Percentiles rank a stretch among this genome's conserved stretches.
Evolutionary conservation across 2,329 filamentous ascomycete species (phyloP).

Genomic region (Microcyclospora pomicola): DNA sequence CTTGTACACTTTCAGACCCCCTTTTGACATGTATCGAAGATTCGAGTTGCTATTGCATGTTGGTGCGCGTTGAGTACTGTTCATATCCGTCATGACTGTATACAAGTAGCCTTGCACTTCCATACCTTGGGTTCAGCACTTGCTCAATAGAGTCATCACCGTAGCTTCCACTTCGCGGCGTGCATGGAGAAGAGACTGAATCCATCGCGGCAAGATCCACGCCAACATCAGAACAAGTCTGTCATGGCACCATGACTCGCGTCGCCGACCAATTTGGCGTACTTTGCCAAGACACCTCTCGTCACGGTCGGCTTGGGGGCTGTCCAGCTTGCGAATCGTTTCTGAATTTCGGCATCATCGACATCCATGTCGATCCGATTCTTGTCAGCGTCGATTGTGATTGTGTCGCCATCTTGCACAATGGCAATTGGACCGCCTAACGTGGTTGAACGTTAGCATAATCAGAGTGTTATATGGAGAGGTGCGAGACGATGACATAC

Average conservation of each 20-base stretch:
- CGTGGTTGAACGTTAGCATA: no score
- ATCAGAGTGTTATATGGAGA: no score
- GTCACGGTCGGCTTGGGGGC: conserved; percentile 59
- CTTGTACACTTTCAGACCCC: no score
- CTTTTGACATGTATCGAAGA: no score
- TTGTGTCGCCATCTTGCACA: conserved; percentile 63
- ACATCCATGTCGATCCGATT: conserved; percentile 63
- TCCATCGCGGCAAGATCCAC: conserved; percentile 19
- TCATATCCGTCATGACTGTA: no score
- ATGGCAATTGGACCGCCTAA: conserved; percentile 66
- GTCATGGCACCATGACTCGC: conserved; percentile 86
- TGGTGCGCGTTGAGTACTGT: no score
- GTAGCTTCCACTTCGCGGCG: no score
- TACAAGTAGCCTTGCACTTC: no score
- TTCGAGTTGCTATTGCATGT: no score
- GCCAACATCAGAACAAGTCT: conserved; percentile 43
- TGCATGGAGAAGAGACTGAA: not conserved
- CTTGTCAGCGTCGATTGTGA: conserved; percentile 73
- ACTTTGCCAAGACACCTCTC: conserved; percentile 79
- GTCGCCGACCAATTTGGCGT: conserved; percentile 75
- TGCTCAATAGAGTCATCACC: no score
- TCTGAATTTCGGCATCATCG: conserved; percentile 54
- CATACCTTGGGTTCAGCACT: no score
- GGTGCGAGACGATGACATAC: no score
- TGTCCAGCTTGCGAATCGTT: conserved; percentile 53